These are phyloP conservation scores for Skeletonema marinoi DNA, from an alignment of 108 stramenopile genomes.

Conservation along the genomic window DNA sequence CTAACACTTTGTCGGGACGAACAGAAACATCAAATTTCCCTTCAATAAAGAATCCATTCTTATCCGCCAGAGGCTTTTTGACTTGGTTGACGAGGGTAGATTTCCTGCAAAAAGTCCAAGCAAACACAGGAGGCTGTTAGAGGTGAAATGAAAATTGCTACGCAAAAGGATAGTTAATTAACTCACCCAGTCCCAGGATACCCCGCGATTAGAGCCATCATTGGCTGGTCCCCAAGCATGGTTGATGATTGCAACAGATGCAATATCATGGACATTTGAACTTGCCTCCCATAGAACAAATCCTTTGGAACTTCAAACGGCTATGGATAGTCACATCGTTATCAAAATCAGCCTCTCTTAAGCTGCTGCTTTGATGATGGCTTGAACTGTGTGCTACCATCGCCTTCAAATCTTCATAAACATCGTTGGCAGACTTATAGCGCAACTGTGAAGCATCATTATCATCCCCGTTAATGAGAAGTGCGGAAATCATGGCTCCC, in stretches of 20 bases:
- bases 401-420: slow-evolving; percentile 27
- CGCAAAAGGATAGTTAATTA: not conserved
- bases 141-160: not conserved
- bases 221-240: slow-evolving; percentile 15
- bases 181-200: slow-evolving; percentile 33
- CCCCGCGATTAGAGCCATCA: slow-evolving; percentile 29
- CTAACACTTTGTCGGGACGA: slow-evolving; percentile 28
- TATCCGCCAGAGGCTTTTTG: slow-evolving; percentile 15
- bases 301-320: slow-evolving; percentile 7
- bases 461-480: slow-evolving; percentile 3
- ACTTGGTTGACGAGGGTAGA: slow-evolving; percentile 32
- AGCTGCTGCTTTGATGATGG: not conserved
- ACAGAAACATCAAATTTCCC: slow-evolving; percentile 24
- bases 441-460: slow-evolving; percentile 7
- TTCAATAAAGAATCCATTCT: slow-evolving; percentile 30
- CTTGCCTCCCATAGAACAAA: slow-evolving; percentile 32
- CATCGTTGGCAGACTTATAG: slow-evolving; percentile 27
- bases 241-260: slow-evolving; percentile 24
- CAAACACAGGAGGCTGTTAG: not conserved
- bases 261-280: slow-evolving; percentile 35
- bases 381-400: slow-evolving; percentile 4
- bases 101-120: slow-evolving; percentile 1
- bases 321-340: not conserved
- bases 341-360: slow-evolving; percentile 4
- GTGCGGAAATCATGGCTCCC: slow-evolving; percentile 23